These are phyloP conservation scores for Aeschynomene evenia DNA, from an alignment of 306 rosid species.

Conservation along the genomic window DNA sequence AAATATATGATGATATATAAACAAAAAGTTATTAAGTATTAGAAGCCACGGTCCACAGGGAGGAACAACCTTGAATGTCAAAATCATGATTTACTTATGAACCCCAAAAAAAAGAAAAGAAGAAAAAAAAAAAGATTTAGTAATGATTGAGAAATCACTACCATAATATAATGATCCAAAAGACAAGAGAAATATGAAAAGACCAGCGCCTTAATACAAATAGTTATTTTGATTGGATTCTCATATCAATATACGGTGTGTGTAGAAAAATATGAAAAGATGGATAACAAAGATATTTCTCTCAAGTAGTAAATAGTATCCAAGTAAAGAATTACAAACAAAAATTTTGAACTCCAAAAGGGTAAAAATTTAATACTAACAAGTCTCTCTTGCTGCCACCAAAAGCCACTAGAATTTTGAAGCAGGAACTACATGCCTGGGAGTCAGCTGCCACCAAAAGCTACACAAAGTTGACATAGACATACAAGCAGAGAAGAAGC, in stretches of 20 bases:
- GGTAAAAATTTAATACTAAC: conserved; percentile 26
- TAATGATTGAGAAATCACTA: neutral
- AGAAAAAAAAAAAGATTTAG: no score
- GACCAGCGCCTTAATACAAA: conserved; percentile 28
- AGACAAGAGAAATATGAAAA: neutral
- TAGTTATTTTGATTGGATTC: conserved; percentile 38
- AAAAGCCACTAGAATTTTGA: conserved; percentile 32
- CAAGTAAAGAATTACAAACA: conserved; percentile 44
- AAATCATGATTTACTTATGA: neutral
- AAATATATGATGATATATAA: no score
- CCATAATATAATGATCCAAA: conserved; percentile 8
- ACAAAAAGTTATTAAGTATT: no score
- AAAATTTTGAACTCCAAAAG: conserved; percentile 38
- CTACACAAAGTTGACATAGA: conserved; percentile 45
- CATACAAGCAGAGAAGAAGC: conserved; percentile 30
- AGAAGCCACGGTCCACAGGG: no score
- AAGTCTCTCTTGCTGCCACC: conserved; percentile 38
- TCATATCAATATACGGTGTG: conserved; percentile 37
- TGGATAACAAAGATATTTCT: conserved; percentile 29
- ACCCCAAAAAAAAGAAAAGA: no score
- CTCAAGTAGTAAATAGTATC: conserved; percentile 28
- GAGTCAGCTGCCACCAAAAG: conserved; percentile 34
- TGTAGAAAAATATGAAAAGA: conserved; percentile 36
- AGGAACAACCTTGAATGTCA: no score
- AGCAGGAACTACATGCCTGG: conserved; percentile 31